These are phyloP conservation scores for Aspergillus cristatus DNA, from an alignment of 495 filamentous ascomycete species.

Conservation along the genomic window DNA sequence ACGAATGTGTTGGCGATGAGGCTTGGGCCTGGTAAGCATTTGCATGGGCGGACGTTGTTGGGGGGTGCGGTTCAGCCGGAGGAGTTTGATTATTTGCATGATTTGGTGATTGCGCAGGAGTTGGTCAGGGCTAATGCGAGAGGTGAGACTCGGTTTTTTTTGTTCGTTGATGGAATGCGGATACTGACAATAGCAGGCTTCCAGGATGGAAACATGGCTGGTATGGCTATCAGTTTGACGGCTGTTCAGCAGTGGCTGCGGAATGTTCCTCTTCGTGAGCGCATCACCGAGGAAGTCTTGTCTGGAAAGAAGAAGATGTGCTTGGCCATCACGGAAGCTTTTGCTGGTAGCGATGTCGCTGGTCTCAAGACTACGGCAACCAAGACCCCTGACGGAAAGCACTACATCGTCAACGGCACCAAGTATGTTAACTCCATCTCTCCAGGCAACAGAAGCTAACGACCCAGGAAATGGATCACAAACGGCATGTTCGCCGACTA, in stretches of 20 bases:
- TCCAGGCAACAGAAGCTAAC: conserved; percentile 1
- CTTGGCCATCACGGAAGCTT: conserved; percentile 82
- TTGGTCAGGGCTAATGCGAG: conserved; percentile 57
- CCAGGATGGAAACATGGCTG: conserved; percentile 55
- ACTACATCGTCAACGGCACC: conserved; percentile 81
- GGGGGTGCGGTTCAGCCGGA: conserved; percentile 63
- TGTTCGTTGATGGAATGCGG: conserved; percentile 28
- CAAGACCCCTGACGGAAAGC: conserved; percentile 73
- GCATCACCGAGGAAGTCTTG: conserved; percentile 62
- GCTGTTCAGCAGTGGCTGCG: conserved; percentile 73
- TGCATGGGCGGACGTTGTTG: conserved; percentile 60
- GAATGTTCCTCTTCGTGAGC: conserved; percentile 54
- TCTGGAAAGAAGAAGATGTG: conserved; percentile 80
- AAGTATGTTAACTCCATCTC: conserved; percentile 38
- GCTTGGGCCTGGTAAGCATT: conserved; percentile 72
- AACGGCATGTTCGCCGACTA: conserved; percentile 80
- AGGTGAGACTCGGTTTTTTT: conserved; percentile 26
- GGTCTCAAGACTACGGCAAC: conserved; percentile 71
- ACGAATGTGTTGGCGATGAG: conserved; percentile 72
- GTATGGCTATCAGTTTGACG: conserved; percentile 77
- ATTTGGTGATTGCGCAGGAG: conserved; percentile 70
- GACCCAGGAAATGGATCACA: conserved; percentile 71
- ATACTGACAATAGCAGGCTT: conserved; percentile 27
- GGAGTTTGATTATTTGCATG: conserved; percentile 85
- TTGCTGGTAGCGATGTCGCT: conserved; percentile 81